Conservation (phyloP, 495 filamentous ascomycete genomes). For the Penicillium manginii region DNA sequence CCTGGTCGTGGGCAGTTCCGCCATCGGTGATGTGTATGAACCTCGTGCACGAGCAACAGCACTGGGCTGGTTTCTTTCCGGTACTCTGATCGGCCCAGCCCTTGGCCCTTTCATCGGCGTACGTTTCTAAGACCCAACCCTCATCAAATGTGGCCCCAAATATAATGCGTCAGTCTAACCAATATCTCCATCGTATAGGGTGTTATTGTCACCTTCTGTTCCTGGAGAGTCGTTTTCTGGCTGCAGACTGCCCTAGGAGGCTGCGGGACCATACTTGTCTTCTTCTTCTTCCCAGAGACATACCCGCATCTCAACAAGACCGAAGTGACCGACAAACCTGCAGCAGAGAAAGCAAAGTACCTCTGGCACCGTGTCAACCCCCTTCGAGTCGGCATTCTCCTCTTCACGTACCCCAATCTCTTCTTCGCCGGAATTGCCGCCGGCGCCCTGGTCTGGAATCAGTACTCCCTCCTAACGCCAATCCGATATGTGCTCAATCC, state of each 20-base stretch:
- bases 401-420: constrained; percentile 67
- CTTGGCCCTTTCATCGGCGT: constrained; percentile 67
- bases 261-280: constrained; percentile 58
- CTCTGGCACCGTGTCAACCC: constrained; percentile 67
- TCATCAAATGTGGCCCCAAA: not conserved
- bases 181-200: constrained; percentile 35
- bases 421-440: constrained; percentile 63
- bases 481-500: constrained; percentile 77
- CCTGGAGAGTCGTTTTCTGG: constrained; percentile 75
- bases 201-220: constrained; percentile 69
- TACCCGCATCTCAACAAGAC: constrained; percentile 61
- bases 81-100: constrained; percentile 71
- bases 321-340: constrained; percentile 55
- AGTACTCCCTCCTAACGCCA: constrained; percentile 72
- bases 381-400: constrained; percentile 57
- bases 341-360: constrained; percentile 49
- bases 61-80: constrained; percentile 69
- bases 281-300: constrained; percentile 70
- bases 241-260: constrained; percentile 68
- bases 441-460: constrained; percentile 69
- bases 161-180: not conserved
- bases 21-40: constrained; percentile 66
- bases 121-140: constrained; percentile 10
- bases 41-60: constrained; percentile 70
- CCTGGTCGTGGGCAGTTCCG: constrained; percentile 65